Conservation (phyloP, 768 basidiomycete genomes). For the Tremella yokohamensis region DNA sequence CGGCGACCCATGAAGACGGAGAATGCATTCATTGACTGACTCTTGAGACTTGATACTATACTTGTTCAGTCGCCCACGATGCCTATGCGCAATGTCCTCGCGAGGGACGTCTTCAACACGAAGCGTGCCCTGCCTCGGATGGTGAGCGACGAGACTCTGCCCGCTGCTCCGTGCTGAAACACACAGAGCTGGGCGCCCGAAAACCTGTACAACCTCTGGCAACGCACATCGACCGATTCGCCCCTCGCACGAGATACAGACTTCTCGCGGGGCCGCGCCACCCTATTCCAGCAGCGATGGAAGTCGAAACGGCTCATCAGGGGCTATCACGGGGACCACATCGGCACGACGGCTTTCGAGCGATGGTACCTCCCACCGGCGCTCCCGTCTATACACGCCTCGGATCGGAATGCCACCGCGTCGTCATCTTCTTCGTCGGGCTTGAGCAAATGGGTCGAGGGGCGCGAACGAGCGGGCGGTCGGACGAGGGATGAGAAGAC, state of each 20-base stretch:
- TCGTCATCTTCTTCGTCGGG: constrained; percentile 10
- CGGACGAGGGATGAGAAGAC: constrained; percentile 55
- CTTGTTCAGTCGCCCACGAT: constrained; percentile 12
- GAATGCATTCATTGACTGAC: no score
- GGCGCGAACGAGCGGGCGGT: constrained; percentile 54
- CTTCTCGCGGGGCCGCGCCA: constrained; percentile 60
- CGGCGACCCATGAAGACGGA: no score
- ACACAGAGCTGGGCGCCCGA: constrained; percentile 78
- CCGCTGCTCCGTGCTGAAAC: neutral
- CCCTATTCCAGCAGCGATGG: constrained; percentile 91
- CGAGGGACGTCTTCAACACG: constrained; percentile 42
- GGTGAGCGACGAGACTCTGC: constrained; percentile 43
- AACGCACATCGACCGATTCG: constrained; percentile 59
- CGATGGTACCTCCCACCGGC: constrained; percentile 86
- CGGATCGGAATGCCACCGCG: constrained; percentile 6
- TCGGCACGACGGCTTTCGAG: constrained; percentile 88
- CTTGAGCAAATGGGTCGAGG: constrained; percentile 45
- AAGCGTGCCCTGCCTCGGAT: constrained; percentile 49
- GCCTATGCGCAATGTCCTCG: constrained; percentile 40
- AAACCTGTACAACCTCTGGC: constrained; percentile 87
- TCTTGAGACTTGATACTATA: no score
- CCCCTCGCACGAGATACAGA: constrained; percentile 54
- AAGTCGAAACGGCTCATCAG: constrained; percentile 76
- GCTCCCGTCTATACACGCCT: constrained; percentile 59
- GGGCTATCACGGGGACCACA: constrained; percentile 93